phyloP scores from a whole-genome alignment of 1,284 basidiomycete species.

The Irpex sp. region DNA sequence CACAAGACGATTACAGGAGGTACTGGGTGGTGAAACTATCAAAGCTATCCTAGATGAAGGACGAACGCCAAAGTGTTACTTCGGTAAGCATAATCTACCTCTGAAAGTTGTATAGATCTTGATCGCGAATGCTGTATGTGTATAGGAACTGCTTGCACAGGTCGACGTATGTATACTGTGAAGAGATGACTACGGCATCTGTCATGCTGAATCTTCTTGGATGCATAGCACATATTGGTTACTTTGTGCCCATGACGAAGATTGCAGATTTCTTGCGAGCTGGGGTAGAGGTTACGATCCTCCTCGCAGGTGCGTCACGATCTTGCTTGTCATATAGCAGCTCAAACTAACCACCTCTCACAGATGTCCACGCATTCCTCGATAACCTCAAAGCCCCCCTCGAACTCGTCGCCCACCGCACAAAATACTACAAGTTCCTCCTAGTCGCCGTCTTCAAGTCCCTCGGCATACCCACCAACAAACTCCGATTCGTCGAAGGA shows the following conservation, averaged over 20 bases:
- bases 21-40: slow-evolving; percentile 83
- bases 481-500: slow-evolving; percentile 84
- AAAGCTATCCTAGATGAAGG: slow-evolving; percentile 82
- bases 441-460: slow-evolving; percentile 83
- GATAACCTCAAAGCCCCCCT: slow-evolving; percentile 97
- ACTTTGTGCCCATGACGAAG: slow-evolving; percentile 94
- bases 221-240: slow-evolving; percentile 86
- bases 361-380: slow-evolving; percentile 96
- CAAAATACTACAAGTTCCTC: slow-evolving; percentile 87
- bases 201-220: not conserved
- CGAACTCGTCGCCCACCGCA: slow-evolving; percentile 88
- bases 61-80: slow-evolving; percentile 79
- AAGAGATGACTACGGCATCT: not conserved
- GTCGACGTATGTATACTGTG: slow-evolving; percentile 70
- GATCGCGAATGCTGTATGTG: not conserved
- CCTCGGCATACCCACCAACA: slow-evolving; percentile 88
- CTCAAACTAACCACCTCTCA: not conserved
- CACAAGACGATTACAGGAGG: slow-evolving; percentile 84
- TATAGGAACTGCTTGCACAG: slow-evolving; percentile 89
- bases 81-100: slow-evolving; percentile 55
- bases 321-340: not conserved
- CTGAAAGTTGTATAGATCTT: not conserved
- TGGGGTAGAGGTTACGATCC: slow-evolving; percentile 86
- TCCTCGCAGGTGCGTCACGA: slow-evolving; percentile 72
- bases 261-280: slow-evolving; percentile 96